Base-by-base conservation (phyloP, 2,329 filamentous ascomycete species). In the Pezicula radicicola region DNA sequence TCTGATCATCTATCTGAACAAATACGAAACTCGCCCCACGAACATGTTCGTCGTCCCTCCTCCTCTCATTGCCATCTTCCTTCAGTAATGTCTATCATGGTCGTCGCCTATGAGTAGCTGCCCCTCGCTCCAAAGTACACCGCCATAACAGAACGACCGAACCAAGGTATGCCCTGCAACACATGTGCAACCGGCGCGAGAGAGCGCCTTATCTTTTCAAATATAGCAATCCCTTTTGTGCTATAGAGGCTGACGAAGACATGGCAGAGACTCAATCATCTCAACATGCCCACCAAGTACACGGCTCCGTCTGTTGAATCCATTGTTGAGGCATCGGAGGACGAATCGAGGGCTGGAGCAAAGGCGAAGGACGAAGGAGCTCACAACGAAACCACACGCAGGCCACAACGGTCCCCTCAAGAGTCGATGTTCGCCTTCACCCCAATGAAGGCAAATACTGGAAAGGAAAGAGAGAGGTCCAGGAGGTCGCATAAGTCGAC, bases 241-340 rank as follows among this genome's bases (percentile, higher is more conserved):
- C 19, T 45, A 40, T 40, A n/a, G 37, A 19, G 15, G 15, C 37
- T 40, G 15, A 40, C 37, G 28, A 12, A 8, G 28, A 30, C 10
- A 30, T 30, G 28, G 28, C 28, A 30, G 28, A 30, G 2, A 9
- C 30, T 19, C 30, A 35, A 27, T 48, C 19, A 42, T 19, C 39
- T 21, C 50, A 51, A 49, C 40, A 66, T 66, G 63, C 46, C 63
- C 19, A 52, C 60, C 10, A 62, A 55, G 54, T 64, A 66, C 48
- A 60, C 37, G 30, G 44, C 48, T 48, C 58, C 63, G 52, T 56
- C 59, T 8, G 49, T 63, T 40, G 59, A 63, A 53, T 48, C 60
- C 30, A 67, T 66, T 16, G 46, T 60, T 28, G 65, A 66, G 46
- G 55, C 60, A 42, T 57, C 57, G 25, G 63, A 65, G 40, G 59